Evolutionary conservation across 257 asterid species (phyloP).

Genomic region (Anisodus tanguticus): DNA sequence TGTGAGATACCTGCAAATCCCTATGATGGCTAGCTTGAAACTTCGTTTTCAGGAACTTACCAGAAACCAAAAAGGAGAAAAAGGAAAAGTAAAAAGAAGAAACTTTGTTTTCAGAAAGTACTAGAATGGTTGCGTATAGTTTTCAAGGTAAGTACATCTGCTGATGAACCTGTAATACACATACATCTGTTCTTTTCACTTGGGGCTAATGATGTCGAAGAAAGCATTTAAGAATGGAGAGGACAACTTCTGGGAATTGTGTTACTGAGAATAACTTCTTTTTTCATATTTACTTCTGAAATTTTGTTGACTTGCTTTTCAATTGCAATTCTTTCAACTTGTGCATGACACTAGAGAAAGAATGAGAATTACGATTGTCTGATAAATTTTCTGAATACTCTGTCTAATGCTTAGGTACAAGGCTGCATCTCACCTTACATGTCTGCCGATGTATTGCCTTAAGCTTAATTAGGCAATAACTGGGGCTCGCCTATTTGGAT

Average conservation of each 20-base stretch:
- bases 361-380: background rate
- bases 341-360: background rate
- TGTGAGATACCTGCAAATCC: background rate
- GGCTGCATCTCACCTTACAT: slow-evolving; percentile 87
- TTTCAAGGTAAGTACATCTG: background rate
- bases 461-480: slow-evolving; percentile 41
- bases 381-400: background rate
- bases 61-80: background rate
- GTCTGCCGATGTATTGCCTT: slow-evolving; percentile 69
- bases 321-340: background rate
- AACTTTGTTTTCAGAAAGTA: background rate
- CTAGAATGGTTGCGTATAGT: background rate
- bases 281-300: background rate
- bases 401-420: slow-evolving; percentile 63
- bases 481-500: background rate
- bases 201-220: slow-evolving; percentile 18
- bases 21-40: background rate
- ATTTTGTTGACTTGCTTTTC: slow-evolving; percentile 20
- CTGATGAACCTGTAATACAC: slow-evolving; percentile 16
- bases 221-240: background rate
- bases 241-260: background rate
- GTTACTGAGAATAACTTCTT: background rate
- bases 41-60: background rate
- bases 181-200: background rate
- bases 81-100: background rate